phyloP scores from a whole-genome alignment of 441 rosid genomes.

The Omphalea diandra region DNA sequence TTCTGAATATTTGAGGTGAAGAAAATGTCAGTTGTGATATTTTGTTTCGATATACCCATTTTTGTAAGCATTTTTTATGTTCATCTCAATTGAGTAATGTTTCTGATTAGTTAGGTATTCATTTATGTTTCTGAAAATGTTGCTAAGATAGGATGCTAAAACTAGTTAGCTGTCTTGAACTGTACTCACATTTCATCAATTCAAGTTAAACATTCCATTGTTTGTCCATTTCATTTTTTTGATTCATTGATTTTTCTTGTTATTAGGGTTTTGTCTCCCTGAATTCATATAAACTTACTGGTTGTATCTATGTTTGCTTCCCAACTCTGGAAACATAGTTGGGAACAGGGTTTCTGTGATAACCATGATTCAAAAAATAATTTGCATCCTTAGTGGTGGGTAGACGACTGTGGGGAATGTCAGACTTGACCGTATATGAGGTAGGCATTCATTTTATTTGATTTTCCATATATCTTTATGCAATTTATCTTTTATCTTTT shows the following conservation, averaged over 20 bases:
- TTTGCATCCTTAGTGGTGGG: slow-evolving; percentile 49
- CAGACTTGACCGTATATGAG: slow-evolving; percentile 65
- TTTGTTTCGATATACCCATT: not conserved
- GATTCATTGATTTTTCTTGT: too few relatives aligned
- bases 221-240: not conserved
- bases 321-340: slow-evolving; percentile 34
- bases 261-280: not conserved
- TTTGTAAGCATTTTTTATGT: not conserved
- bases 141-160: not conserved
- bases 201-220: not conserved
- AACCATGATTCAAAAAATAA: slow-evolving; percentile 47
- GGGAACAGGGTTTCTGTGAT: slow-evolving; percentile 30
- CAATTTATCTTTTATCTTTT: too few relatives aligned
- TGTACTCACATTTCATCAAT: not conserved
- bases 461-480: too few relatives aligned
- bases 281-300: not conserved
- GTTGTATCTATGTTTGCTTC: slow-evolving; percentile 13
- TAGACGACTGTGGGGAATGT: slow-evolving; percentile 67
- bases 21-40: not conserved
- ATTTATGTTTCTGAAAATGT: not conserved
- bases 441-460: slow-evolving; percentile 35
- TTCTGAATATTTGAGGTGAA: too few relatives aligned
- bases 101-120: not conserved
- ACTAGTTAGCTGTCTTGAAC: not conserved
- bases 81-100: not conserved